Conservation (phyloP, 331 rosid genomes). For the Malus hybrid region DNA sequence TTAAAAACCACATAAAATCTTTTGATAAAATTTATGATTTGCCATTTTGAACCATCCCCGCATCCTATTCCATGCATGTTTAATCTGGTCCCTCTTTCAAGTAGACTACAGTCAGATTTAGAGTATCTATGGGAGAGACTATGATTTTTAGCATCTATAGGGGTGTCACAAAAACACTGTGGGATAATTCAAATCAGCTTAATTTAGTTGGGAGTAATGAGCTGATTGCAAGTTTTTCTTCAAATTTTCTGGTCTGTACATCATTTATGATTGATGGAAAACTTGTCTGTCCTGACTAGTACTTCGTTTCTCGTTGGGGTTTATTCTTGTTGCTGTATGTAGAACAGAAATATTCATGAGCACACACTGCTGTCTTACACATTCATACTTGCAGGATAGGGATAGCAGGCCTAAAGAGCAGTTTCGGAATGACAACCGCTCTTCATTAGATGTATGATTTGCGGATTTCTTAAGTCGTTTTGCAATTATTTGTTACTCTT, state of each 20-base stretch:
- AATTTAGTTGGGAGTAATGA: background rate
- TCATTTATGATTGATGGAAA: background rate
- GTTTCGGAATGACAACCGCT: conserved; percentile 32
- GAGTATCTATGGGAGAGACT: background rate
- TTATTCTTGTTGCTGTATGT: background rate
- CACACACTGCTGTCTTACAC: background rate
- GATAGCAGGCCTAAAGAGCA: conserved; percentile 60
- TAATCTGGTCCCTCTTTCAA: background rate
- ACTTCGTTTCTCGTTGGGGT: background rate
- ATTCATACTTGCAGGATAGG: conserved; percentile 53
- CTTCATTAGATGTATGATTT: conserved; percentile 53
- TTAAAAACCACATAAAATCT: background rate
- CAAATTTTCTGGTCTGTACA: background rate
- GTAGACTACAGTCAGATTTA: background rate
- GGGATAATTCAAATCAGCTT: background rate
- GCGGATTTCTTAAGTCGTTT: background rate
- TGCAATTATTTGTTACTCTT: background rate
- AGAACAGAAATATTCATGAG: background rate
- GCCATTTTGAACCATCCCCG: background rate
- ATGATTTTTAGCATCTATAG: background rate
- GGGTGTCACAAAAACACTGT: background rate
- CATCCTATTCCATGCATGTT: background rate
- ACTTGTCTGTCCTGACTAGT: background rate
- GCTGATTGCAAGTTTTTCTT: background rate
- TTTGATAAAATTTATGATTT: background rate